These are phyloP conservation scores for Kwoniella sp. DNA, from an alignment of 768 basidiomycete species.

Conservation along the genomic window DNA sequence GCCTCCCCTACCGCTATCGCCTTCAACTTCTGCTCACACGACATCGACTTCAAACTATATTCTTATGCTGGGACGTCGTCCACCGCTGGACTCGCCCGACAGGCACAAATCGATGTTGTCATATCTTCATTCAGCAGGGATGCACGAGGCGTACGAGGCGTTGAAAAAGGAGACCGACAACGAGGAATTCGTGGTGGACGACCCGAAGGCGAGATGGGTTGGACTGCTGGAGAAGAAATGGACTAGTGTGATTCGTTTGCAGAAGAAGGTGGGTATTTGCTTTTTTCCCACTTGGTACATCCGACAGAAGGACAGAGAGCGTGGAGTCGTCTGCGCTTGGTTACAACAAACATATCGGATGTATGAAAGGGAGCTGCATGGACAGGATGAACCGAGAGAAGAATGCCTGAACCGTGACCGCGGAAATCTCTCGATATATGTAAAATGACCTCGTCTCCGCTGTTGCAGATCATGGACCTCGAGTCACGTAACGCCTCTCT, in stretches of 20 bases:
- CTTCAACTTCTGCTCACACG: too few relatives aligned
- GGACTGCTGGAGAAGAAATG: constrained; percentile 96
- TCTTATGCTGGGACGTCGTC: too few relatives aligned
- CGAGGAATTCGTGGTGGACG: constrained; percentile 57
- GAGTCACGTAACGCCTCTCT: constrained; percentile 78
- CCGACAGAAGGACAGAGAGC: too few relatives aligned
- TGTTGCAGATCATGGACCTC: constrained; percentile 86
- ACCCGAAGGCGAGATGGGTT: constrained; percentile 81
- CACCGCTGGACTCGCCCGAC: background rate
- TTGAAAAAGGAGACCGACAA: constrained; percentile 54
- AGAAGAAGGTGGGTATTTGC: constrained; percentile 75
- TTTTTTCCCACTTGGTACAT: background rate
- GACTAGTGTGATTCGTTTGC: constrained; percentile 92
- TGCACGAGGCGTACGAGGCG: constrained; percentile 50
- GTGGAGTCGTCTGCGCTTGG: too few relatives aligned
- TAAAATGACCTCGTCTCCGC: background rate
- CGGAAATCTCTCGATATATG: background rate
- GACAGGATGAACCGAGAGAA: background rate
- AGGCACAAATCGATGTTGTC: constrained; percentile 54
- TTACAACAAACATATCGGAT: background rate
- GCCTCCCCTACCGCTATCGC: too few relatives aligned
- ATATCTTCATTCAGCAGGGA: constrained; percentile 47
- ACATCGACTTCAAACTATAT: too few relatives aligned
- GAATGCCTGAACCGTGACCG: background rate
- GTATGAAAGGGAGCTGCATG: background rate